Base-by-base conservation (phyloP, 1,284 basidiomycete species). In the Lentinula novae-zelandiae region DNA sequence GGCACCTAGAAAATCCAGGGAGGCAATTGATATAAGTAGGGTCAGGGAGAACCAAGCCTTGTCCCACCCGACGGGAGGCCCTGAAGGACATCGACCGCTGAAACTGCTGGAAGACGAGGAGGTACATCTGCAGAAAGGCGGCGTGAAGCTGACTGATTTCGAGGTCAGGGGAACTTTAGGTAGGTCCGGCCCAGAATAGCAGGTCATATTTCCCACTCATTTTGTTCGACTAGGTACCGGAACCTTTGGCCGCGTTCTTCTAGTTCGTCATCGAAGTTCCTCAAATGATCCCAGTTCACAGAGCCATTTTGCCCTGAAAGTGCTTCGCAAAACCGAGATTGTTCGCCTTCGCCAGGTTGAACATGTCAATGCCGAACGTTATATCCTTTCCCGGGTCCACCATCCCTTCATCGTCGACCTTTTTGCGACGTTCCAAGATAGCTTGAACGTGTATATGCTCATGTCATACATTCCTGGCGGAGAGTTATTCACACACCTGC, bases 381-480 rank as follows among this genome's bases (percentile, higher is more conserved):
- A 95, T 71, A 98, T 99, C 73, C 85, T 99, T 50, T 95, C 95
- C 38, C 84, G 89, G 44, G 86, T 92, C 52, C 84, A 85, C 40
- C 90, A 93, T 67, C 91, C 90, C 4, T 93, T 93, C 72, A 84
- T 93, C 63, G 90, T 93, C 64, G 89, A 93, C 67, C 83, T 93
- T 62, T 98, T 96, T 76, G 95, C 95, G 33, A 98, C 96, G 1
- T 98, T 98, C 76, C 93, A 95, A 71, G 96, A 98, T 73, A 90
- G 90, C 64, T 82, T 94, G 68, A 98, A 98, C 76, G 84, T 98
- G 46, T 99, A 98, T 80, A 98, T 99, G 96, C 85, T 99, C 64
- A 93, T 98, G 85, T 97, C 97, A 67, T 99, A 97, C 73, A 91
- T 99, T 51, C 95, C 96, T 1, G 96, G 96, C 27, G 96, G 96